These are phyloP conservation scores for Capronia americana DNA, from an alignment of 2,329 filamentous ascomycete genomes.

Conservation along the genomic window DNA sequence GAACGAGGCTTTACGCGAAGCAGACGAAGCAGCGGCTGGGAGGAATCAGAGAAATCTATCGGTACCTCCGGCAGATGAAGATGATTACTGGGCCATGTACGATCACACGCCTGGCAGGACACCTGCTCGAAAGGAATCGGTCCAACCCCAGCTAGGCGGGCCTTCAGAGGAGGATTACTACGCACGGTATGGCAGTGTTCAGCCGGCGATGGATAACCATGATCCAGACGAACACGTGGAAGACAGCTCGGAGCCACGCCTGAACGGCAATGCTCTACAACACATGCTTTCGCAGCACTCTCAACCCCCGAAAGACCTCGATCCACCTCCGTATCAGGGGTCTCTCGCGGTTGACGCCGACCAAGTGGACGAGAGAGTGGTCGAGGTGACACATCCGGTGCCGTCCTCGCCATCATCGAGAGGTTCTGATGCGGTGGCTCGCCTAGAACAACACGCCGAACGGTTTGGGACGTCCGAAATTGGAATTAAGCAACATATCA, in stretches of 20 bases:
- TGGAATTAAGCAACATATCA: constrained; percentile 68
- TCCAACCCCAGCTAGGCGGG: constrained; percentile 43
- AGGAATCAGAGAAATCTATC: constrained; percentile 35
- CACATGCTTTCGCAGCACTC: constrained; percentile 49
- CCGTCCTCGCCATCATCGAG: constrained; percentile 52
- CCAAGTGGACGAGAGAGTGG: constrained; percentile 39
- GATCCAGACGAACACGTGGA: constrained; percentile 64
- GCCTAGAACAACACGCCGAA: constrained; percentile 61
- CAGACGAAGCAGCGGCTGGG: constrained; percentile 38
- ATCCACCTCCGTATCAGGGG: constrained; percentile 38
- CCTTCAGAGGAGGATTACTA: constrained; percentile 66
- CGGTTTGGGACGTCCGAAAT: constrained; percentile 62
- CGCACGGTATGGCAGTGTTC: constrained; percentile 66
- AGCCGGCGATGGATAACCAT: constrained; percentile 68
- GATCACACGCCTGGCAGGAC: constrained; percentile 62
- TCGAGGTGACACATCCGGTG: constrained; percentile 50
- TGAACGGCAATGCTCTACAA: constrained; percentile 60
- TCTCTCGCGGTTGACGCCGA: constrained; percentile 14
- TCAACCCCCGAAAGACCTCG: constrained; percentile 39
- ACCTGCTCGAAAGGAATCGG: constrained; percentile 51
- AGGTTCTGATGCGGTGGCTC: constrained; percentile 59
- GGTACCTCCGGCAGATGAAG: constrained; percentile 60
- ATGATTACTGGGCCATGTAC: constrained; percentile 70
- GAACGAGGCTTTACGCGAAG: constrained; percentile 46
- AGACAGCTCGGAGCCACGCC: constrained; percentile 57